Evolutionary conservation across 257 asterid species (phyloP).

Genomic region (Rhazya stricta): DNA sequence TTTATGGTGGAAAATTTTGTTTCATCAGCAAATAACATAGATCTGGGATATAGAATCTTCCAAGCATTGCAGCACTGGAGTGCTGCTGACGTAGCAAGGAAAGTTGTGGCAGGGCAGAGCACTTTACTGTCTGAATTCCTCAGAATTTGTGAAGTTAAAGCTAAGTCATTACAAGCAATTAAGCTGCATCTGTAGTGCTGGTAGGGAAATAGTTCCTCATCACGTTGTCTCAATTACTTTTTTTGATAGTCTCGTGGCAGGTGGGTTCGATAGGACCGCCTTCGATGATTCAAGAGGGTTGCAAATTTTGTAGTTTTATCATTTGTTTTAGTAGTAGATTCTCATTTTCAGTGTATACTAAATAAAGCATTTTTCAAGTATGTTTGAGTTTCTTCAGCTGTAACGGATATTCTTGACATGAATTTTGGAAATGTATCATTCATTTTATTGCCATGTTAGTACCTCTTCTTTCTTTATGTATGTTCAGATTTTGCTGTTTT

Average conservation of each 20-base stretch:
- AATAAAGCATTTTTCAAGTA: background rate
- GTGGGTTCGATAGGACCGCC: background rate
- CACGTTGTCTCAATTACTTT: background rate
- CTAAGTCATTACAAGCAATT: conserved; percentile 47
- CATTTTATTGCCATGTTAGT: background rate
- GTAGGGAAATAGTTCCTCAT: background rate
- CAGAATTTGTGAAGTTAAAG: conserved; percentile 55
- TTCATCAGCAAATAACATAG: conserved; percentile 36
- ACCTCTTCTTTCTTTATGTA: background rate
- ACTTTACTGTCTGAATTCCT: conserved; percentile 44
- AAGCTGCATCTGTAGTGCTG: conserved; percentile 41
- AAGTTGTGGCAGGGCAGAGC: conserved; percentile 47
- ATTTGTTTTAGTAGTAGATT: conserved; percentile 2
- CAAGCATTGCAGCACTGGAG: conserved; percentile 63
- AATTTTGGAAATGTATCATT: conserved; percentile 3
- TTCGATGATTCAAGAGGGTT: background rate
- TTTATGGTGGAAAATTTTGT: conserved; percentile 36
- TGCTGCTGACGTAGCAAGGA: conserved; percentile 51
- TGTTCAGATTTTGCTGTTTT: background rate
- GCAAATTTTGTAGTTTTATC: background rate
- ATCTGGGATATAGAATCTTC: conserved; percentile 52
- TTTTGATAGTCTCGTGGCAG: background rate
- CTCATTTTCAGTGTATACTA: background rate
- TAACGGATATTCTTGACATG: background rate
- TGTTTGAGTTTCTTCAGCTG: background rate